phyloP scores from a whole-genome alignment of 2,329 filamentous ascomycete species.

The Colletotrichum spaethianum region DNA sequence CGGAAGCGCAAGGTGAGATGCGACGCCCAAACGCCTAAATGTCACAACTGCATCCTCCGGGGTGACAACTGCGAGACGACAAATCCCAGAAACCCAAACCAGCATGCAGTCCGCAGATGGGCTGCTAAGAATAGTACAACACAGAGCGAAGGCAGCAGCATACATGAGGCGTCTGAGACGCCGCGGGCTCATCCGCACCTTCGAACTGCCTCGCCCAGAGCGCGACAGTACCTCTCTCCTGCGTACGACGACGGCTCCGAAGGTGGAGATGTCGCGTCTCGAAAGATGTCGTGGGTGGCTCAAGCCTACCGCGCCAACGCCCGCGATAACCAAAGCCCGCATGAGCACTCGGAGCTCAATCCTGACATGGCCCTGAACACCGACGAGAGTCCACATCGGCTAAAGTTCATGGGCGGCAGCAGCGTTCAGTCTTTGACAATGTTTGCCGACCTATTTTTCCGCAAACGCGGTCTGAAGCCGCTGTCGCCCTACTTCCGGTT shows the following conservation, averaged over 20 bases:
- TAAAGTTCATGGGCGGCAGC: constrained; percentile 44
- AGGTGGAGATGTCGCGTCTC: constrained; percentile 14
- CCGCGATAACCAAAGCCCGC: constrained; percentile 16
- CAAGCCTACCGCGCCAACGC: constrained; percentile 30
- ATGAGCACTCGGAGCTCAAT: constrained; percentile 29
- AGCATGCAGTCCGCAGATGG: constrained; percentile 40
- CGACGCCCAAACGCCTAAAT: constrained; percentile 47
- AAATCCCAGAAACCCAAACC: constrained; percentile 44
- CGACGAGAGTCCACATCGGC: constrained; percentile 42
- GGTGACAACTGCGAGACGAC: constrained; percentile 46
- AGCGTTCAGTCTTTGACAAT: constrained; percentile 45
- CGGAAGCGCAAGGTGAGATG: constrained; percentile 49
- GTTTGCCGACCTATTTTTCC: constrained; percentile 46
- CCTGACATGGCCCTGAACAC: constrained; percentile 46
- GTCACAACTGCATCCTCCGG: constrained; percentile 50
- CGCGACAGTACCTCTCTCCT: constrained; percentile 19
- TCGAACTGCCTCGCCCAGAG: constrained; percentile 5
- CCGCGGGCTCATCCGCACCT: constrained; percentile 6
- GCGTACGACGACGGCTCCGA: constrained; percentile 24
- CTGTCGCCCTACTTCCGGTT: constrained; percentile 43
- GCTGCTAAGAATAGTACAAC: constrained; percentile 40
- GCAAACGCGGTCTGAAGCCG: constrained; percentile 41
- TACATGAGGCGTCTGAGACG: constrained; percentile 1
- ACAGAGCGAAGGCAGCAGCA: constrained; percentile 18
- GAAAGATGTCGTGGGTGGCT: constrained; percentile 26